phyloP scores from a whole-genome alignment of 768 basidiomycete genomes.

The Gymnopilus junonius region DNA sequence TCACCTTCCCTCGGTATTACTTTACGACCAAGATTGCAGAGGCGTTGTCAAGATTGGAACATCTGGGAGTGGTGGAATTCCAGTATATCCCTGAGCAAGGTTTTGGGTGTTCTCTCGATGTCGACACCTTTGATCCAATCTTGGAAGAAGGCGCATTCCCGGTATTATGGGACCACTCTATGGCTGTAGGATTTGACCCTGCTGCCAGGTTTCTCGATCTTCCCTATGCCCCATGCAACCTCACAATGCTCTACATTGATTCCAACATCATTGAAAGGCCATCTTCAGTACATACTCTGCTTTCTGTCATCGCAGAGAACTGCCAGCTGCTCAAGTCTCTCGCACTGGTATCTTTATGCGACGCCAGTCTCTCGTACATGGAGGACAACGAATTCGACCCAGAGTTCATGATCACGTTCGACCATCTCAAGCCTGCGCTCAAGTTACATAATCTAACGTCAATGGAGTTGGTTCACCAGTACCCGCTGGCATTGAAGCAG shows the following conservation, averaged over 20 bases:
- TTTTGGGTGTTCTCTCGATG: conserved; percentile 47
- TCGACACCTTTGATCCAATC: conserved; percentile 45
- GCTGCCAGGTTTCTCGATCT: conserved; percentile 47
- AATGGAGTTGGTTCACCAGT: conserved; percentile 43
- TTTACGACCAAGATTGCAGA: conserved; percentile 53
- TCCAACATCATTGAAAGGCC: conserved; percentile 50
- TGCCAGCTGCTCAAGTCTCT: conserved; percentile 54
- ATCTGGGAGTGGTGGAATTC: conserved; percentile 56
- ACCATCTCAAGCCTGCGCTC: conserved; percentile 40
- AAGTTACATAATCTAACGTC: conserved; percentile 35
- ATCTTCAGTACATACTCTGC: conserved; percentile 42
- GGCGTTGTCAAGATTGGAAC: conserved; percentile 44
- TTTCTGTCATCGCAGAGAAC: conserved; percentile 47
- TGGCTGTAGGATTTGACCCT: conserved; percentile 50
- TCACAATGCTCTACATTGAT: conserved; percentile 58
- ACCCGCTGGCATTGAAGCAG: conserved; percentile 40
- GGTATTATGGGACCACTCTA: conserved; percentile 52
- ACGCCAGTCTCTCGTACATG: conserved; percentile 10
- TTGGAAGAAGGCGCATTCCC: conserved; percentile 57
- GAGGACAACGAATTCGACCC: conserved; percentile 23
- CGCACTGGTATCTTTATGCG: conserved; percentile 41
- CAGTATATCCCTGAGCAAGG: conserved; percentile 55
- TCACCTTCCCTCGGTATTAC: conserved; percentile 57
- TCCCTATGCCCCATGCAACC: conserved; percentile 48
- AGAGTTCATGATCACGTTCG: conserved; percentile 32